phyloP scores from a whole-genome alignment of 2,329 filamentous ascomycete species.

The Talaromyces sp. region DNA sequence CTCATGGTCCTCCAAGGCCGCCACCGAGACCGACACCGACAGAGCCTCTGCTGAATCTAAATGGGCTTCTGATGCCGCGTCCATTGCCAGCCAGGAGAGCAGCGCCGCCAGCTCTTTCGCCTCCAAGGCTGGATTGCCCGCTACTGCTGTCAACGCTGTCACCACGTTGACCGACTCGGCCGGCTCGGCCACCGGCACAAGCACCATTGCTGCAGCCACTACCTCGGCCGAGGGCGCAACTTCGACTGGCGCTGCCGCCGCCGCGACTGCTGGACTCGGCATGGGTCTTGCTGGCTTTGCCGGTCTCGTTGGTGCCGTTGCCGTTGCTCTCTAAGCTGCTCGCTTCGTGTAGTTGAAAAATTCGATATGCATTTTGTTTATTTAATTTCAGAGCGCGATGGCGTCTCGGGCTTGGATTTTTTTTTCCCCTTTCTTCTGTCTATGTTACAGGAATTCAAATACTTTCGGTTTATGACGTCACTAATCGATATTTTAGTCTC shows the following conservation, averaged over 20 bases:
- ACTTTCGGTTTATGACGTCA: neutral
- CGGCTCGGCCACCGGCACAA: slow-evolving; percentile 7
- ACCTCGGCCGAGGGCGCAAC: neutral
- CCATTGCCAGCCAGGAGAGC: slow-evolving; percentile 7
- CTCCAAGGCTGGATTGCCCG: slow-evolving; percentile 1
- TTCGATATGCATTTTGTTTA: neutral
- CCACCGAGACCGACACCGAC: slow-evolving; percentile 6
- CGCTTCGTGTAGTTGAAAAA: neutral
- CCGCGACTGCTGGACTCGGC: slow-evolving; percentile 5
- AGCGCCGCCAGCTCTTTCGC: slow-evolving; percentile 5
- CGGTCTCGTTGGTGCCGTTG: slow-evolving; percentile 10
- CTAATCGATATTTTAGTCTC: neutral
- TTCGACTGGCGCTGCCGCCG: slow-evolving; percentile 5
- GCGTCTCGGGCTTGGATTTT: neutral
- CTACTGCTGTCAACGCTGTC: neutral
- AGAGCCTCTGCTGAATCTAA: slow-evolving; percentile 8
- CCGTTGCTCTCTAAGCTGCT: slow-evolving; percentile 10
- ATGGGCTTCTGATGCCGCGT: slow-evolving; percentile 10
- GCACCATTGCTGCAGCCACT: neutral
- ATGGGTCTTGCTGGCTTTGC: slow-evolving; percentile 11
- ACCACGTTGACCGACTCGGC: slow-evolving; percentile 10
- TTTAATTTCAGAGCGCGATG: neutral
- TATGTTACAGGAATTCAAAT: neutral
- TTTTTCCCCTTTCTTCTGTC: neutral
- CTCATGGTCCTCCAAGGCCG: slow-evolving; percentile 5